Conservation (phyloP, 164 flowering plant species). For the Cinnamomum micranthum region DNA sequence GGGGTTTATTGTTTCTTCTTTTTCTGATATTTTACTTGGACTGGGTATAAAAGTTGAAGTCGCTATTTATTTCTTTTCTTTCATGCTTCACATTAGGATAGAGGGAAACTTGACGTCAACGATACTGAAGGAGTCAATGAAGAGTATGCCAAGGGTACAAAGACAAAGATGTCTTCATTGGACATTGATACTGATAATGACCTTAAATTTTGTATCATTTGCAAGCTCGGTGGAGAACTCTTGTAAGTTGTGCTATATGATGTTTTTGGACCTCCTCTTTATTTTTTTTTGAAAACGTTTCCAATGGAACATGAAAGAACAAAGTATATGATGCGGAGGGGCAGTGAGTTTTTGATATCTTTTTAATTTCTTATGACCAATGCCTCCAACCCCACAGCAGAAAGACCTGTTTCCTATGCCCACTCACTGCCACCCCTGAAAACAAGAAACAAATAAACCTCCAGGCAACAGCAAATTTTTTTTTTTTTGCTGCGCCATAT, state of each 20-base stretch:
- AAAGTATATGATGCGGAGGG: too few species aligned
- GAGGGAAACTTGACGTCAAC: conserved; percentile 23
- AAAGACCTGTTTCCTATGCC: too few species aligned
- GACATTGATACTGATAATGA: conserved; percentile 13
- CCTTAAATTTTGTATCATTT: conserved; percentile 32
- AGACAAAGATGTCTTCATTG: conserved; percentile 2
- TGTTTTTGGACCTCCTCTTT: background rate
- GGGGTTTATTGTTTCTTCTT: background rate
- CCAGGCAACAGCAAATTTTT: too few species aligned
- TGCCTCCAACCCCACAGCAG: too few species aligned
- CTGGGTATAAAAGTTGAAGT: background rate
- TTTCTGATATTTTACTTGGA: background rate
- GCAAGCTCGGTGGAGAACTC: conserved; percentile 49
- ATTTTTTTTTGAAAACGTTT: background rate
- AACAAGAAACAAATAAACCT: too few species aligned
- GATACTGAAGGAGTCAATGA: conserved; percentile 15
- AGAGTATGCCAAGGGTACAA: conserved; percentile 1
- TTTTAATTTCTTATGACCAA: too few species aligned
- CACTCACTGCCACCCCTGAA: too few species aligned
- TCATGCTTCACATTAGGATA: conserved; percentile 41
- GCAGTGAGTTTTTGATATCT: too few species aligned
- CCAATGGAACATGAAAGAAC: too few species aligned
- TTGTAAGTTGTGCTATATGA: conserved; percentile 1
- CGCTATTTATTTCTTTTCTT: background rate
- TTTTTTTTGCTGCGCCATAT: too few species aligned